Evolutionary conservation across 2,329 filamentous ascomycete genomes (phyloP).

Genomic region (Penicillium decumbens): DNA sequence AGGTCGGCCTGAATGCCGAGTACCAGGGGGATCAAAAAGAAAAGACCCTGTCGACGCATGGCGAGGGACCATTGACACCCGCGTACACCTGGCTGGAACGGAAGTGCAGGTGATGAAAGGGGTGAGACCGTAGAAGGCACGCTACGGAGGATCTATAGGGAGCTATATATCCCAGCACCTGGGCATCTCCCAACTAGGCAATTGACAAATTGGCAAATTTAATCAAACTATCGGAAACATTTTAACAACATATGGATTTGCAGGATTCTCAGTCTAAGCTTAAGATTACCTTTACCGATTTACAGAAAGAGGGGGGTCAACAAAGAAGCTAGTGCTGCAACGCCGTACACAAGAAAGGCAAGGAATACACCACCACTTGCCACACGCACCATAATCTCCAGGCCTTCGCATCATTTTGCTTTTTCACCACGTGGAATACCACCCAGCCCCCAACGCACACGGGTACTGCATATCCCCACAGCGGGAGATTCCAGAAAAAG

Average conservation of each 20-base stretch:
- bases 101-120: not conserved
- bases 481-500: conserved; percentile 9
- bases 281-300: not conserved
- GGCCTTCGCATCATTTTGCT: conserved; percentile 1
- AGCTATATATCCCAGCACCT: not conserved
- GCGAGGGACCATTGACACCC: not conserved
- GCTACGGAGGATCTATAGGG: not conserved
- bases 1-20: conserved; percentile 2
- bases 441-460: conserved; percentile 1
- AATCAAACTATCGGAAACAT: no score
- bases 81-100: not conserved
- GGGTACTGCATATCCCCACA: conserved; percentile 5
- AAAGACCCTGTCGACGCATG: conserved; percentile 4
- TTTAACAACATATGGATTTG: not conserved
- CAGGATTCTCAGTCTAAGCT: not conserved
- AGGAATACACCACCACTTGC: conserved; percentile 4
- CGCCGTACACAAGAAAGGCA: not conserved
- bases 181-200: no score
- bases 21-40: not conserved
- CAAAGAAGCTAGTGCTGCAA: not conserved
- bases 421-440: conserved; percentile 5
- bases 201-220: no score
- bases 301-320: not conserved
- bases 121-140: not conserved
- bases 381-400: conserved; percentile 6